Conservation (phyloP, 192 early-diverging fungal species). For the Endogone sp. region DNA sequence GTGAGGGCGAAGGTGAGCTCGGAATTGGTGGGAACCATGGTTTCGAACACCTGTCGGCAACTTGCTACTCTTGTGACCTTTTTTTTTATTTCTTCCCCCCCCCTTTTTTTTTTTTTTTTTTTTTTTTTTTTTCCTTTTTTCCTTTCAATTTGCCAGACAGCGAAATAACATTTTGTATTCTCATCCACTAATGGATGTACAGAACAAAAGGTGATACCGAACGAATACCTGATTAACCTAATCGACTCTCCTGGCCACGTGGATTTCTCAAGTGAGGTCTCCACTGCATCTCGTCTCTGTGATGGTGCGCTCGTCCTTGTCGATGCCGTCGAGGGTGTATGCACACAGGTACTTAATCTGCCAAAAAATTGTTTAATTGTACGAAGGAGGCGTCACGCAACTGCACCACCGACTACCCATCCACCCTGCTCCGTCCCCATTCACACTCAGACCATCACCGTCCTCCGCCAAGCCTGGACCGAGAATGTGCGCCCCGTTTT, state of each 20-base stretch:
- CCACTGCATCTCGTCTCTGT: conserved; percentile 94
- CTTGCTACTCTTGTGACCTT: too few relatives aligned
- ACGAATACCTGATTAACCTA: conserved; percentile 90
- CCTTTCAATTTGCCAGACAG: not conserved
- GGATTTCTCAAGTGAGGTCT: conserved; percentile 98
- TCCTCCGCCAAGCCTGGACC: conserved; percentile 90
- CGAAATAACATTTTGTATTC: conserved; percentile 14
- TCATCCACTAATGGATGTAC: conserved; percentile 5
- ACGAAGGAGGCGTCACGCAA: too few relatives aligned
- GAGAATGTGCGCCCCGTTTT: conserved; percentile 91
- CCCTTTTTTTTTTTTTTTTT: not conserved
- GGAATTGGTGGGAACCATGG: not conserved
- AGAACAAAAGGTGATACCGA: conserved; percentile 20
- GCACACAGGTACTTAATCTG: conserved; percentile 74
- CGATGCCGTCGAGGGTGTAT: conserved; percentile 97
- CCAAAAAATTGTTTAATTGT: not conserved
- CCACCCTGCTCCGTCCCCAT: not conserved
- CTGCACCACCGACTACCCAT: too few relatives aligned
- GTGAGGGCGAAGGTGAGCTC: conserved; percentile 21
- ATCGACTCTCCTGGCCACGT: conserved; percentile 99
- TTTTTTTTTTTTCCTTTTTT: not conserved
- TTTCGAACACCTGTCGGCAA: too few relatives aligned
- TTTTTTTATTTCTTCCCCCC: conserved; percentile 11
- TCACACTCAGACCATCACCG: conserved; percentile 77
- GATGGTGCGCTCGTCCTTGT: conserved; percentile 95